phyloP scores from a whole-genome alignment of 2,329 filamentous ascomycete genomes.

The Monascus ruber region DNA sequence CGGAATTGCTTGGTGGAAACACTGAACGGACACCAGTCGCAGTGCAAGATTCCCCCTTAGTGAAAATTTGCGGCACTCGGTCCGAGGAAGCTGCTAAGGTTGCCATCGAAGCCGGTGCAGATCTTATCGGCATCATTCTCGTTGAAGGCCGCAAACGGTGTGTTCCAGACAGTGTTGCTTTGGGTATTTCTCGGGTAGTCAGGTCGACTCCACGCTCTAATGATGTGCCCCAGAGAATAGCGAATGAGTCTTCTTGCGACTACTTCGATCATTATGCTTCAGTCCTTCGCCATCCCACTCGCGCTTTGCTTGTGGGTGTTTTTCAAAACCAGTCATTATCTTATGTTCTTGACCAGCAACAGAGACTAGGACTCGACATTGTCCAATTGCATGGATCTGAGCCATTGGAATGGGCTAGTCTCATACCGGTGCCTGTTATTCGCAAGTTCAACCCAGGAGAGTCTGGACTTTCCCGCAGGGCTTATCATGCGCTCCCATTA shows the following conservation, averaged over 20 bases:
- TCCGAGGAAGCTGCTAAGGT: slow-evolving; percentile 66
- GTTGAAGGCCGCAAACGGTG: slow-evolving; percentile 71
- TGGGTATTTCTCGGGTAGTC: slow-evolving; percentile 68
- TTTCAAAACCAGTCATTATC: slow-evolving; percentile 83
- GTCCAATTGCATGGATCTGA: slow-evolving; percentile 91
- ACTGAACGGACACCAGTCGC: slow-evolving; percentile 10
- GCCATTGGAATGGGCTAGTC: slow-evolving; percentile 76
- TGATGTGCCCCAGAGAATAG: slow-evolving; percentile 7
- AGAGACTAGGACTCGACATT: slow-evolving; percentile 65
- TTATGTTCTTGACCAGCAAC: slow-evolving; percentile 69
- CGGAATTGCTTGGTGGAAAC: slow-evolving; percentile 59
- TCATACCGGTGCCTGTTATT: slow-evolving; percentile 89
- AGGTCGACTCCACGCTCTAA: slow-evolving; percentile 38
- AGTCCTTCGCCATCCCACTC: slow-evolving; percentile 40
- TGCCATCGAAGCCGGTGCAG: slow-evolving; percentile 76
- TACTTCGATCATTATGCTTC: slow-evolving; percentile 55
- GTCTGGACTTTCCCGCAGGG: slow-evolving; percentile 58
- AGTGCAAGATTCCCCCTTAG: slow-evolving; percentile 43
- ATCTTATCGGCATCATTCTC: slow-evolving; percentile 86
- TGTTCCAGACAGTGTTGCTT: slow-evolving; percentile 65
- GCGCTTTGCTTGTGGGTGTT: slow-evolving; percentile 78
- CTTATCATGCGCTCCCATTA: slow-evolving; percentile 72
- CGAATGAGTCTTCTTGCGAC: slow-evolving; percentile 36
- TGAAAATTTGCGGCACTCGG: slow-evolving; percentile 93
- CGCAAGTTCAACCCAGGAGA: slow-evolving; percentile 70